Conservation (phyloP, 495 filamentous ascomycete genomes). For the Neurospora intermedia region DNA sequence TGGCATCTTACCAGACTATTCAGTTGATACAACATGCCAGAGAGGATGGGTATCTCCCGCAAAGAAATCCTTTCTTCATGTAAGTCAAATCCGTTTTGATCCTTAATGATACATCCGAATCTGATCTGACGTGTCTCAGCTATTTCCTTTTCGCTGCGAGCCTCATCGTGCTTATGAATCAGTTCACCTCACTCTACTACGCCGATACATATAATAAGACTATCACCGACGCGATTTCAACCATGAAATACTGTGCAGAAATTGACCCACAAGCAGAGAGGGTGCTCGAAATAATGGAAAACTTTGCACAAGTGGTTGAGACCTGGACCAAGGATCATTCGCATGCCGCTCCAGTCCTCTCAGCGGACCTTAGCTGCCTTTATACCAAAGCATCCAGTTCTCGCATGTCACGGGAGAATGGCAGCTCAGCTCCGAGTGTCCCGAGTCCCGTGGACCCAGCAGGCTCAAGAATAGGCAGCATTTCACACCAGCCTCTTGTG, state of each 20-base stretch:
- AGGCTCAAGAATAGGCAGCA: background rate
- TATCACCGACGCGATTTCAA: slow-evolving; percentile 47
- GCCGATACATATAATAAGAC: slow-evolving; percentile 43
- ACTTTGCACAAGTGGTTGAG: slow-evolving; percentile 46
- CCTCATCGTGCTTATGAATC: slow-evolving; percentile 56
- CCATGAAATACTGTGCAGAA: slow-evolving; percentile 50
- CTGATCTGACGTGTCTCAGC: slow-evolving; percentile 15
- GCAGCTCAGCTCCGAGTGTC: background rate
- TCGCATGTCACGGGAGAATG: slow-evolving; percentile 3
- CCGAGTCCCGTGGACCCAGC: background rate
- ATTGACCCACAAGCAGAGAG: slow-evolving; percentile 55
- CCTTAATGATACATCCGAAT: background rate
- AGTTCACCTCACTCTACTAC: slow-evolving; percentile 54
- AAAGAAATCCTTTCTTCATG: slow-evolving; percentile 59
- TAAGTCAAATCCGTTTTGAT: slow-evolving; percentile 17
- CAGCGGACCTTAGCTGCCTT: slow-evolving; percentile 25
- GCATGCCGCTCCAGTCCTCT: slow-evolving; percentile 29
- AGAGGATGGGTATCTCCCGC: slow-evolving; percentile 50
- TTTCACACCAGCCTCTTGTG: slow-evolving; percentile 10
- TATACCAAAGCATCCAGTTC: slow-evolving; percentile 9
- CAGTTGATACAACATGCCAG: slow-evolving; percentile 48
- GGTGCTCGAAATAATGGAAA: slow-evolving; percentile 52
- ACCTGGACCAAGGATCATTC: slow-evolving; percentile 30
- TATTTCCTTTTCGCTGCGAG: slow-evolving; percentile 67
- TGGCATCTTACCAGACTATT: slow-evolving; percentile 57